Conservation (phyloP, 148 eudicot species). For the Drosera capensis region DNA sequence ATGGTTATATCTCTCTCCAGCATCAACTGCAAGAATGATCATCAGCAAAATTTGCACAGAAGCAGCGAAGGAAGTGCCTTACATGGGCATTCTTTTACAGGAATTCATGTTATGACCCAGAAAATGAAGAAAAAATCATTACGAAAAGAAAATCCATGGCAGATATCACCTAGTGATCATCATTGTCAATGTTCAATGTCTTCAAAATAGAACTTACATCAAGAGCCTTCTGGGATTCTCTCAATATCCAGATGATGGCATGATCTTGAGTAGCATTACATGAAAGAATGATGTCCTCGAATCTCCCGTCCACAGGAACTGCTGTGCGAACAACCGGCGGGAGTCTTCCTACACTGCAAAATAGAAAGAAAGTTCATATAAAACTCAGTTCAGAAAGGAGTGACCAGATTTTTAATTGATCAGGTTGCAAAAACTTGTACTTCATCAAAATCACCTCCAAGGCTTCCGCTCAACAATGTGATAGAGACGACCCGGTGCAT, state of each 20-base stretch:
- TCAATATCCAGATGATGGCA: constrained; percentile 60
- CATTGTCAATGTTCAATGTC: neutral
- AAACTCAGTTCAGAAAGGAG: neutral
- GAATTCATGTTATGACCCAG: neutral
- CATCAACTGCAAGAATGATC: constrained; percentile 33
- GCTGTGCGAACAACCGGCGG: constrained; percentile 76
- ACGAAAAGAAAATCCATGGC: neutral
- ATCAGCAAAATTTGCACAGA: neutral
- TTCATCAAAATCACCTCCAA: constrained; percentile 40
- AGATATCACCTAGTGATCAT: no score
- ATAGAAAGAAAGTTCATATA: neutral
- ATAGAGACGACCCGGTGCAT: constrained; percentile 91
- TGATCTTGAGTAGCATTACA: constrained; percentile 69
- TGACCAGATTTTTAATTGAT: no score
- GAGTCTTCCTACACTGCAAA: constrained; percentile 35
- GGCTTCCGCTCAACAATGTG: constrained; percentile 83
- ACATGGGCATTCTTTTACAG: neutral
- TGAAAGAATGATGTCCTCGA: constrained; percentile 77
- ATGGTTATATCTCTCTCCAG: constrained; percentile 46
- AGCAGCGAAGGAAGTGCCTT: no score
- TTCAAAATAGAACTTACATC: constrained; percentile 33
- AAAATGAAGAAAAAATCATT: neutral
- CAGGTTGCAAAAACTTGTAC: neutral
- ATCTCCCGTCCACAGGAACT: constrained; percentile 88
- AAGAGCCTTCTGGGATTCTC: constrained; percentile 67